Percentiles rank a stretch among this genome's conserved stretches.
These are phyloP conservation scores for Phytophthora citricola DNA, from an alignment of 352 stramenopile species.

Conservation along the genomic window DNA sequence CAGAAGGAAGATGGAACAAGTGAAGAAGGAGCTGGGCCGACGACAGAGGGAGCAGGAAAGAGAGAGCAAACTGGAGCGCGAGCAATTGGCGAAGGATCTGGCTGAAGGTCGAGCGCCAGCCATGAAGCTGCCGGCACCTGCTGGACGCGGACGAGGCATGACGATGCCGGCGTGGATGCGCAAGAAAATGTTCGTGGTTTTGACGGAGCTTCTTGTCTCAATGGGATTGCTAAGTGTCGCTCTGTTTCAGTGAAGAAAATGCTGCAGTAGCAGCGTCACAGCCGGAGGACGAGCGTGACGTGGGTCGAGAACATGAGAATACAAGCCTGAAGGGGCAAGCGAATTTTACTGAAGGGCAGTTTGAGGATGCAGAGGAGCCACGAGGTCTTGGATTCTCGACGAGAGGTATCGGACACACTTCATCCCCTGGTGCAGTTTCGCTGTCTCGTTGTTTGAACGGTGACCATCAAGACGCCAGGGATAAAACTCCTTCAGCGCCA, in stretches of 20 bases:
- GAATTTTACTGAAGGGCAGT: slow-evolving; percentile 42
- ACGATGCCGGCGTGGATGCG: slow-evolving; percentile 94
- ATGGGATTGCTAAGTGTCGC: slow-evolving; percentile 12
- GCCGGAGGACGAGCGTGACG: slow-evolving; percentile 41
- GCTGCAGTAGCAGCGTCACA: slow-evolving; percentile 26
- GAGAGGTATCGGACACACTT: slow-evolving; percentile 36
- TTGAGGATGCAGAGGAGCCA: slow-evolving; percentile 57
- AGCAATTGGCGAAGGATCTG: slow-evolving; percentile 74
- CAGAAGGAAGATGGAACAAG: slow-evolving; percentile 80
- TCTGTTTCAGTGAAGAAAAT: slow-evolving; percentile 66
- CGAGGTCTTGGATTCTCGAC: slow-evolving; percentile 43
- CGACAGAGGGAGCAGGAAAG: slow-evolving; percentile 78
- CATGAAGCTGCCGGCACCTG: slow-evolving; percentile 54
- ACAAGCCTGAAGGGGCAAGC: slow-evolving; percentile 4
- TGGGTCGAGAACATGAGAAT: slow-evolving; percentile 13
- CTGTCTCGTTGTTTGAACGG: not conserved
- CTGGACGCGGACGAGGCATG: slow-evolving; percentile 86
- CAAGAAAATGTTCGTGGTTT: slow-evolving; percentile 83
- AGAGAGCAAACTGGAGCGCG: slow-evolving; percentile 71
- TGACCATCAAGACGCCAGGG: slow-evolving; percentile 5
- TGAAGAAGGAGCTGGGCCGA: slow-evolving; percentile 82
- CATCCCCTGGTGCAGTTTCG: slow-evolving; percentile 4
- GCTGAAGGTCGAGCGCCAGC: slow-evolving; percentile 67
- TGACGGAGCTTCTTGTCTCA: not conserved
- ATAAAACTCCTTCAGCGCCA: slow-evolving; percentile 11